These are phyloP conservation scores for Zygotorulaspora florentina DNA, from an alignment of 805 yeast species.

Conservation along the genomic window DNA sequence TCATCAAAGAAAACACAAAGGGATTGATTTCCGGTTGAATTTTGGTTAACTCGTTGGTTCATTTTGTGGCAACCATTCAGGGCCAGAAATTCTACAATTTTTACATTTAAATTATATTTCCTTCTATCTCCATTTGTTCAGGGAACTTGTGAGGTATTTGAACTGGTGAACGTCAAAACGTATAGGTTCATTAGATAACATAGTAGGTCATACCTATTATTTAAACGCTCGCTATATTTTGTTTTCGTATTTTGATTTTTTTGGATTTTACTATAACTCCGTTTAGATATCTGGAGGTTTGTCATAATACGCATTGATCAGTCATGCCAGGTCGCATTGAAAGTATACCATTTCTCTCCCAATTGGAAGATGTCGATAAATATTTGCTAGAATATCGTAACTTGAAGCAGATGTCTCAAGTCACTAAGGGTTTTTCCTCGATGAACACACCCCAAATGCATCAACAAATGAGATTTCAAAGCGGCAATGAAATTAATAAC, in stretches of 20 bases:
- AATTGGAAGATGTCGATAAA: conserved; percentile 34
- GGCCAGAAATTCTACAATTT: too few relatives aligned
- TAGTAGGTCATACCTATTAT: neutral
- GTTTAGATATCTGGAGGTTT: neutral
- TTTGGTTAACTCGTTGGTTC: too few relatives aligned
- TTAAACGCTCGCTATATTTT: neutral
- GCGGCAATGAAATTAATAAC: conserved; percentile 1
- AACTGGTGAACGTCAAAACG: neutral
- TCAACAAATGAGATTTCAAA: conserved; percentile 7
- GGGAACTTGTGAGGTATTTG: too few relatives aligned
- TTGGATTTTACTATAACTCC: neutral
- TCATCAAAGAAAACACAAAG: too few relatives aligned
- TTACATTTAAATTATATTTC: too few relatives aligned
- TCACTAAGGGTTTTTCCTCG: conserved; percentile 8
- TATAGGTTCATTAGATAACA: neutral
- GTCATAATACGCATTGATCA: neutral
- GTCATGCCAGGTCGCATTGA: conserved; percentile 32
- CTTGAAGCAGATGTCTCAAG: conserved; percentile 20
- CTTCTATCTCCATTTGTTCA: too few relatives aligned
- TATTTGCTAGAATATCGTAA: conserved; percentile 28
- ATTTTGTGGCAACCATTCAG: too few relatives aligned
- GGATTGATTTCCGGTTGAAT: too few relatives aligned
- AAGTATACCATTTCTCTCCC: conserved; percentile 33
- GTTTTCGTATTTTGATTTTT: neutral
- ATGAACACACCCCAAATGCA: conserved; percentile 1